A percentile compares a stretch with the other conserved stretches of the same genome.
Evolutionary conservation across 768 basidiomycete genomes (phyloP).

Genomic region (Boletus vermiculosoides): DNA sequence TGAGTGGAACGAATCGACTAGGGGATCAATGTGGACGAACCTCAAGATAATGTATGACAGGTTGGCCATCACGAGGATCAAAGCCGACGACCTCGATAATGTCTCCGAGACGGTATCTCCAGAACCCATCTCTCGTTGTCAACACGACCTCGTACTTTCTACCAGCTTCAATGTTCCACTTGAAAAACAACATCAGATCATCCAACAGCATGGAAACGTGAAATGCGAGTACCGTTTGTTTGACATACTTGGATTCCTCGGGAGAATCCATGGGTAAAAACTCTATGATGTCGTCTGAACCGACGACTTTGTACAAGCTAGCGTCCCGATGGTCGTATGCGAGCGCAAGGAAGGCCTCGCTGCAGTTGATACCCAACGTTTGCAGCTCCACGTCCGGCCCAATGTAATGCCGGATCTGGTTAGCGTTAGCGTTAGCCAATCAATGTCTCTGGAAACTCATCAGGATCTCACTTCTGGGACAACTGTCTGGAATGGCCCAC

Average conservation of each 20-base stretch:
- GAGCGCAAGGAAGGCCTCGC: slow-evolving; percentile 23
- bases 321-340: slow-evolving; percentile 25
- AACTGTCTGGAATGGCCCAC: slow-evolving; percentile 23
- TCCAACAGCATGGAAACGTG: neutral
- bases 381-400: slow-evolving; percentile 21
- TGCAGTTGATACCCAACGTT: slow-evolving; percentile 23
- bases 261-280: slow-evolving; percentile 18
- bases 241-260: slow-evolving; percentile 21
- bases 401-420: slow-evolving; percentile 18
- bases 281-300: slow-evolving; percentile 26
- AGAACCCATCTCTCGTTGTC: slow-evolving; percentile 27
- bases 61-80: slow-evolving; percentile 22
- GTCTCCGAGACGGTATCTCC: slow-evolving; percentile 25
- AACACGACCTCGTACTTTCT: slow-evolving; percentile 21
- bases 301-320: slow-evolving; percentile 22
- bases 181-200: neutral
- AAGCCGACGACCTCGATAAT: slow-evolving; percentile 23
- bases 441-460: neutral
- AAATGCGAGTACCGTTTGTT: slow-evolving; percentile 14
- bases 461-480: slow-evolving; percentile 17
- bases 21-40: slow-evolving; percentile 3
- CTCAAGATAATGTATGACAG: slow-evolving; percentile 24
- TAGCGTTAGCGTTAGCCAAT: neutral
- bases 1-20: neutral
- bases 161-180: slow-evolving; percentile 24